Base-by-base conservation (phyloP, 768 basidiomycete genomes). In the Exsudoporus frostii region DNA sequence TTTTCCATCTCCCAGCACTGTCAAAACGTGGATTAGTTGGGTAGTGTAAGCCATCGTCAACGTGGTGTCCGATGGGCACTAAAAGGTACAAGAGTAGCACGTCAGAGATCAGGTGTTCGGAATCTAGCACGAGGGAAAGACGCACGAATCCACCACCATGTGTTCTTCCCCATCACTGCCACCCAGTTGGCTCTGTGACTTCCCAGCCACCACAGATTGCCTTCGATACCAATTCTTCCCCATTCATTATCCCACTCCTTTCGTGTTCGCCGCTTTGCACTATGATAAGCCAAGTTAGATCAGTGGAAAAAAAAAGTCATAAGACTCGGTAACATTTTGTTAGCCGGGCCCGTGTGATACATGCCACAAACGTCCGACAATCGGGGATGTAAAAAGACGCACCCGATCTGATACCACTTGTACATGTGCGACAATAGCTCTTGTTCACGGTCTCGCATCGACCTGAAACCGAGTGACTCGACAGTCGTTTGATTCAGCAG, bases 151-250 rank as follows among this genome's bases (percentile, higher is more conserved):
- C 93, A 97, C 36, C 84, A 82, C 67, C 78, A 76, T 50, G 69
- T 67, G 52, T 73, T 79, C 32, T 60, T 69, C 9, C 94, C 94
- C 92, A 98, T 96, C 40, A 88, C 85, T 45, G 82, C 80, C 59
- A 80, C 78, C 93, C 93, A 97, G 58, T 85, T 86, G 39, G 71
- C 73, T 45, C 75, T 67, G 41, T 60, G 54, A 57, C 76, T 80
- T 25, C 89, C 94, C 33, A 82, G 70, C 84, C 87, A 91, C 94
- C 94, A 98, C 7, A 95, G 69, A 65, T 93, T 85, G 0, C 88
- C 92, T 64, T 95, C 94, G 29, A 75, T 81, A 7, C 77, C 74
- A 1, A 89, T 73, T 27, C 76, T 70, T 0, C 94, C 94, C 89
- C 90, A 98, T 61, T 95, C 92, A 24, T 72, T 70, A 57, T 92